Evolutionary conservation across 768 basidiomycete species (phyloP).

Genomic region (Leccinum pellstonianum): DNA sequence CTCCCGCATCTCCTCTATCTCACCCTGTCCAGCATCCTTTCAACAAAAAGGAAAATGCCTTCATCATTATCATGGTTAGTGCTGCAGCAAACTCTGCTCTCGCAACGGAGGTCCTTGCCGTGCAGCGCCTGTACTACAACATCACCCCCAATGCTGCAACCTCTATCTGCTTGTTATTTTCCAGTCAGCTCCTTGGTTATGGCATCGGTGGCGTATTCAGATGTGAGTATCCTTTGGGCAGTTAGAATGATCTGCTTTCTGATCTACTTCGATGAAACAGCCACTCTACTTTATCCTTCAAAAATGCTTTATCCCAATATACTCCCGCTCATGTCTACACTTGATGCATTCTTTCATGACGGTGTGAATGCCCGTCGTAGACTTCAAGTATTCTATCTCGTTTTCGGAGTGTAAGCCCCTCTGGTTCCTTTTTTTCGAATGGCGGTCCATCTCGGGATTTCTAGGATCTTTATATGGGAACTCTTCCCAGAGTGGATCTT

Average conservation of each 20-base stretch:
- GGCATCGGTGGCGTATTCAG: constrained; percentile 56
- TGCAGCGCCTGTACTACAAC: constrained; percentile 54
- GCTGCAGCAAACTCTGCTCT: constrained; percentile 54
- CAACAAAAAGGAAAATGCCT: constrained; percentile 60
- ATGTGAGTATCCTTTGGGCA: constrained; percentile 29
- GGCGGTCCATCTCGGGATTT: constrained; percentile 5
- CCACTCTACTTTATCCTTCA: constrained; percentile 42
- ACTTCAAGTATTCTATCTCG: constrained; percentile 33
- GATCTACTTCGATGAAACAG: constrained; percentile 7
- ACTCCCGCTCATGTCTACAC: constrained; percentile 24
- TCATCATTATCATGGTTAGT: constrained; percentile 56
- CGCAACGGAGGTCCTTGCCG: constrained; percentile 53
- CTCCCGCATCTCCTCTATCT: neutral
- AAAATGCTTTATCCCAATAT: constrained; percentile 43
- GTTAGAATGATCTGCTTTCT: neutral
- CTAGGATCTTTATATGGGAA: constrained; percentile 35
- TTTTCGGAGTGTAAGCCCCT: constrained; percentile 32
- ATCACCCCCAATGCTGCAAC: constrained; percentile 46
- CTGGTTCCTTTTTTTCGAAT: constrained; percentile 15
- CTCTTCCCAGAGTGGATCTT: constrained; percentile 40
- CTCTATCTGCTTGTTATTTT: constrained; percentile 44
- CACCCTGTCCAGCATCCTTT: constrained; percentile 44
- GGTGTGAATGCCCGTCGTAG: constrained; percentile 40
- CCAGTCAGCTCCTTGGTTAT: constrained; percentile 44
- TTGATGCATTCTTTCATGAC: constrained; percentile 42